These are phyloP conservation scores for Chaetoceros tenuissimus DNA, from an alignment of 108 stramenopile genomes.

Conservation along the genomic window DNA sequence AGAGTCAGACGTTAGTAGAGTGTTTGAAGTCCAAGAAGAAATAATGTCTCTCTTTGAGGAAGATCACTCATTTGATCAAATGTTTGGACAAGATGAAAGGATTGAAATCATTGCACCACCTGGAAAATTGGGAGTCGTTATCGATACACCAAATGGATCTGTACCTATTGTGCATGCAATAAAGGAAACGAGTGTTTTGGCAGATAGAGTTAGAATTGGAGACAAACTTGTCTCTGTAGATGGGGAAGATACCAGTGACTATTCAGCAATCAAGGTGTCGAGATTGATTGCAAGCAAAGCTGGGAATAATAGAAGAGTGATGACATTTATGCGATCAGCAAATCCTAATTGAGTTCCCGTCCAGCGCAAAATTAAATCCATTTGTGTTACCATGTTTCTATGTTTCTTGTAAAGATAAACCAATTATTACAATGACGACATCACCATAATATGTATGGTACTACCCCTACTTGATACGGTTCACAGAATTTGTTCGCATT, in stretches of 20 bases:
- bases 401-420: no score
- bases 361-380: no score
- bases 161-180: constrained; percentile 78
- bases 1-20: background rate
- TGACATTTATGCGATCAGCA: constrained; percentile 13
- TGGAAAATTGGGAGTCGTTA: constrained; percentile 82
- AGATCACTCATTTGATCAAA: constrained; percentile 35
- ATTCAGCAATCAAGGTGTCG: constrained; percentile 70
- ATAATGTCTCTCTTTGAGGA: constrained; percentile 41
- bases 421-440: no score
- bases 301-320: constrained; percentile 22
- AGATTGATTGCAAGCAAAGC: constrained; percentile 48
- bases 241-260: constrained; percentile 68
- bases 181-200: constrained; percentile 65
- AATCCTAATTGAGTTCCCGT: background rate
- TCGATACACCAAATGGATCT: constrained; percentile 70
- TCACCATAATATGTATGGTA: no score
- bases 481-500: no score
- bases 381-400: no score
- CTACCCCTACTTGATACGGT: no score
- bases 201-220: constrained; percentile 55
- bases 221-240: constrained; percentile 77
- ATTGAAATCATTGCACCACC: constrained; percentile 46
- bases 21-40: background rate
- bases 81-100: constrained; percentile 12